Conservation (phyloP, 78 protist genomes). For the Monocercomonoides exilis region DNA sequence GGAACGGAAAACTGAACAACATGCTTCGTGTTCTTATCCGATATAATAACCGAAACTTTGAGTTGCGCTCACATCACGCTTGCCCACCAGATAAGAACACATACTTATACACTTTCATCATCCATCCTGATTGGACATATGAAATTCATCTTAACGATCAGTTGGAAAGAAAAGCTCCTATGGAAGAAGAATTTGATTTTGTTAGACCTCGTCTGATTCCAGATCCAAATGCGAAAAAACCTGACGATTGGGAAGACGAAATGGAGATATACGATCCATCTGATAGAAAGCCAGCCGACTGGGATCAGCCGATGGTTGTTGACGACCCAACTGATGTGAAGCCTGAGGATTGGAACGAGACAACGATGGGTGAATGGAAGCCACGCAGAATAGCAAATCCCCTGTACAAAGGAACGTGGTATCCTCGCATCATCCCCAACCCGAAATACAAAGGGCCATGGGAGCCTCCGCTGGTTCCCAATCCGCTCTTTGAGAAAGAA, state of each 20-base stretch:
- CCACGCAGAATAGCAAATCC: constrained; percentile 7
- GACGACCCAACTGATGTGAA: constrained; percentile 79
- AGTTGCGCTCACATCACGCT: constrained; percentile 52
- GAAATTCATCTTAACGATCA: constrained; percentile 71
- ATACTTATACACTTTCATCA: constrained; percentile 91
- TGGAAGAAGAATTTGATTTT: constrained; percentile 76
- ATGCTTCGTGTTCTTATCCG: constrained; percentile 73
- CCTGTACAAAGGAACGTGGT: constrained; percentile 89
- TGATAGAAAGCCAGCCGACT: constrained; percentile 76
- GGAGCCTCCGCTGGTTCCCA: constrained; percentile 79
- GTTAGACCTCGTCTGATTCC: constrained; percentile 74
- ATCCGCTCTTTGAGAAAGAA: constrained; percentile 16
- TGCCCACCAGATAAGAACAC: constrained; percentile 65
- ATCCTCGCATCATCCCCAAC: constrained; percentile 9
- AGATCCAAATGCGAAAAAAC: constrained; percentile 69
- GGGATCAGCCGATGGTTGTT: constrained; percentile 48
- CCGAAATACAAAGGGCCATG: constrained; percentile 84
- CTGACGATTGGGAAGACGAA: constrained; percentile 35
- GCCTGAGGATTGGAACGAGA: constrained; percentile 96
- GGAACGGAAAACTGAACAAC: constrained; percentile 69
- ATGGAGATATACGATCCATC: constrained; percentile 50
- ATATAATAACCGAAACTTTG: constrained; percentile 73
- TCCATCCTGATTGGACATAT: constrained; percentile 85
- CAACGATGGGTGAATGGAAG: constrained; percentile 37
- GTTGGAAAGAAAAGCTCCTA: constrained; percentile 61